phyloP scores from a whole-genome alignment of 106 monocot species.

The Dioscorea zingiberensis region DNA sequence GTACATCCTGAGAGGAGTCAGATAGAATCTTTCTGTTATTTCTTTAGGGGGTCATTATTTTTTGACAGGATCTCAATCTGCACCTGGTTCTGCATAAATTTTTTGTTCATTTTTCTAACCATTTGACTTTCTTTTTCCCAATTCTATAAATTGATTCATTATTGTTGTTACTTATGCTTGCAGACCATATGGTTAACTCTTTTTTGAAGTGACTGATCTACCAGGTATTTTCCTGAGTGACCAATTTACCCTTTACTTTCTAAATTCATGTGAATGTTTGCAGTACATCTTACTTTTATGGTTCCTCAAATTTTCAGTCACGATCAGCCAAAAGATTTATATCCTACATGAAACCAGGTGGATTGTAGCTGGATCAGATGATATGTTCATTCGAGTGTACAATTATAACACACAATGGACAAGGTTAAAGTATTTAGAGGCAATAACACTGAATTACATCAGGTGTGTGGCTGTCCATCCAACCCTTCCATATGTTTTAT shows the following conservation, averaged over 20 bases:
- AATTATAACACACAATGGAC: conserved; percentile 99
- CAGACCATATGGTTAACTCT: conserved; percentile 92
- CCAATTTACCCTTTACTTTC: neutral
- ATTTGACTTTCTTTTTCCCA: too few relatives aligned
- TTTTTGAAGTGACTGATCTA: conserved; percentile 93
- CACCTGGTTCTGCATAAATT: too few relatives aligned
- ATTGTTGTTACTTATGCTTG: conserved; percentile 11
- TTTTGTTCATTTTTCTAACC: too few relatives aligned
- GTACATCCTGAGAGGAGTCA: too few relatives aligned
- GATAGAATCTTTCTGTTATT: too few relatives aligned
- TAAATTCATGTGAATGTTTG: neutral
- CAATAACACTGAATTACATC: conserved; percentile 97
- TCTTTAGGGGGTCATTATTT: too few relatives aligned
- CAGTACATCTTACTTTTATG: neutral
- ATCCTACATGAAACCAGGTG: conserved; percentile 89
- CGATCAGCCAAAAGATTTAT: conserved; percentile 96
- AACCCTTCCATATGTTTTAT: conserved; percentile 86
- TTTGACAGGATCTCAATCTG: too few relatives aligned
- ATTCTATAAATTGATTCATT: too few relatives aligned
- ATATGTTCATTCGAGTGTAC: conserved; percentile 98
- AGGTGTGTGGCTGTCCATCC: conserved; percentile 98
- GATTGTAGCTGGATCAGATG: conserved; percentile 98
- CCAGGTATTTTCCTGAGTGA: conserved; percentile 48
- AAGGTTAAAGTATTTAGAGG: conserved; percentile 96
- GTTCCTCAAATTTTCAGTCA: conserved; percentile 45